Evolutionary conservation across 2,329 filamentous ascomycete species (phyloP).

Genomic region (Albifimbria verrucaria): DNA sequence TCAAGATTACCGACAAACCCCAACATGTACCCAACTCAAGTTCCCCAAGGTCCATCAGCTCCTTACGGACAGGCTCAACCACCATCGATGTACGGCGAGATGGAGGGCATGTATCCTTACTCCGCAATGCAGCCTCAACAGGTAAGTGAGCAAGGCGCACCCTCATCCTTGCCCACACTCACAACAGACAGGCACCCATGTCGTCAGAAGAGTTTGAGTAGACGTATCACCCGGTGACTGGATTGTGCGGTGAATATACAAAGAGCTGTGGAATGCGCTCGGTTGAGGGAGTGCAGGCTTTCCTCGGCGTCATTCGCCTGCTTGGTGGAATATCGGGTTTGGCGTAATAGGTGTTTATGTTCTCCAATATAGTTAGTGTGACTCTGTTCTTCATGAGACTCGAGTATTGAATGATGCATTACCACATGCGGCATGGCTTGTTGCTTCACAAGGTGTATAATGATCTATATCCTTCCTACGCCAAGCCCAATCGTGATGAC

Average conservation of each 20-base stretch:
- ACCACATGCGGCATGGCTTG: too few relatives aligned
- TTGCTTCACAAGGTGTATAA: too few relatives aligned
- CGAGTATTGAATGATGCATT: too few relatives aligned
- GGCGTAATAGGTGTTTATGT: too few relatives aligned
- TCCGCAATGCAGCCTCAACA: slow-evolving; percentile 78
- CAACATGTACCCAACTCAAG: slow-evolving; percentile 78
- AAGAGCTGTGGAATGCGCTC: slow-evolving; percentile 2
- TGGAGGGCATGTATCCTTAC: slow-evolving; percentile 84
- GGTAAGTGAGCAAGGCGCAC: slow-evolving; percentile 46
- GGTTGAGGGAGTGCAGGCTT: too few relatives aligned
- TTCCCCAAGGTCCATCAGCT: slow-evolving; percentile 67
- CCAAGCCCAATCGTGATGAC: slow-evolving; percentile 71
- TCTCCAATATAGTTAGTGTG: too few relatives aligned
- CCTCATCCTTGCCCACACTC: slow-evolving; percentile 6
- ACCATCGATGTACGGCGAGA: slow-evolving; percentile 71
- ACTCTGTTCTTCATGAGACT: too few relatives aligned
- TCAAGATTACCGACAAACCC: slow-evolving; percentile 77
- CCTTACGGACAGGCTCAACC: slow-evolving; percentile 76
- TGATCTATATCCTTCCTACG: slow-evolving; percentile 34
- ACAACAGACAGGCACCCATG: slow-evolving; percentile 36
- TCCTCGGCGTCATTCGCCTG: too few relatives aligned
- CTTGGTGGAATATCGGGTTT: too few relatives aligned
- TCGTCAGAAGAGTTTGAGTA: slow-evolving; percentile 44
- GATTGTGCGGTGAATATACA: background rate
- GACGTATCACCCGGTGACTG: slow-evolving; percentile 1